A percentile compares a stretch with the other conserved stretches of the same genome.
These are phyloP conservation scores for Jamesozyma spencerorum DNA, from an alignment of 805 yeast species.

Conservation along the genomic window DNA sequence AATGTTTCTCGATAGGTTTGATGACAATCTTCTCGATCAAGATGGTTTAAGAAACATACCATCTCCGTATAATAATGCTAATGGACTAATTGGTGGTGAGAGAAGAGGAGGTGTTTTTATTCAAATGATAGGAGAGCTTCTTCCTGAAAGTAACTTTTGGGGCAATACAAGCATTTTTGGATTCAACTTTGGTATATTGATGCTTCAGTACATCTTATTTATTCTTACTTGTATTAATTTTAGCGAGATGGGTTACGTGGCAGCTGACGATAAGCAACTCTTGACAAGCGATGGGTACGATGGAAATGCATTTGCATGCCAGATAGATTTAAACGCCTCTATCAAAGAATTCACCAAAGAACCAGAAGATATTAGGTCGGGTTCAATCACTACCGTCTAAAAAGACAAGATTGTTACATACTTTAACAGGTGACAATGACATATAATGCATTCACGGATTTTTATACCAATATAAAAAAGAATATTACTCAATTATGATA, in stretches of 20 bases:
- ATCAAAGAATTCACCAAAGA: slow-evolving; percentile 5
- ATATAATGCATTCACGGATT: not conserved
- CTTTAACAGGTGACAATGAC: too few species aligned
- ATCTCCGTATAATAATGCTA: slow-evolving; percentile 21
- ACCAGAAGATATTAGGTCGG: not conserved
- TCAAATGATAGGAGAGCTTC: slow-evolving; percentile 41
- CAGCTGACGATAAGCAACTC: slow-evolving; percentile 6
- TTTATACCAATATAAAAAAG: not conserved
- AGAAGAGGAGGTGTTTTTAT: slow-evolving; percentile 32
- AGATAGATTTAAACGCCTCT: slow-evolving; percentile 29
- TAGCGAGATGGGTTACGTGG: slow-evolving; percentile 15
- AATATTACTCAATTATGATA: slow-evolving; percentile 1
- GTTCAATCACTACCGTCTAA: not conserved
- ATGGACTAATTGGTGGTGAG: slow-evolving; percentile 25
- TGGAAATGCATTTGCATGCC: slow-evolving; percentile 33
- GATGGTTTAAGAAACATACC: slow-evolving; percentile 25
- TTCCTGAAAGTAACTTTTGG: slow-evolving; percentile 27
- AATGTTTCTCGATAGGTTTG: slow-evolving; percentile 32
- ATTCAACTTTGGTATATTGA: slow-evolving; percentile 22
- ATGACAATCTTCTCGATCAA: slow-evolving; percentile 15
- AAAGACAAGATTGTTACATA: too few species aligned
- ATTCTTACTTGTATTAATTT: slow-evolving; percentile 23
- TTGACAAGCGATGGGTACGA: slow-evolving; percentile 37
- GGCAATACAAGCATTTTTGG: slow-evolving; percentile 27
- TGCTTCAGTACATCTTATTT: slow-evolving; percentile 20